These are phyloP conservation scores for Curvularia spicifera DNA, from an alignment of 2,329 filamentous ascomycete genomes.

Conservation along the genomic window DNA sequence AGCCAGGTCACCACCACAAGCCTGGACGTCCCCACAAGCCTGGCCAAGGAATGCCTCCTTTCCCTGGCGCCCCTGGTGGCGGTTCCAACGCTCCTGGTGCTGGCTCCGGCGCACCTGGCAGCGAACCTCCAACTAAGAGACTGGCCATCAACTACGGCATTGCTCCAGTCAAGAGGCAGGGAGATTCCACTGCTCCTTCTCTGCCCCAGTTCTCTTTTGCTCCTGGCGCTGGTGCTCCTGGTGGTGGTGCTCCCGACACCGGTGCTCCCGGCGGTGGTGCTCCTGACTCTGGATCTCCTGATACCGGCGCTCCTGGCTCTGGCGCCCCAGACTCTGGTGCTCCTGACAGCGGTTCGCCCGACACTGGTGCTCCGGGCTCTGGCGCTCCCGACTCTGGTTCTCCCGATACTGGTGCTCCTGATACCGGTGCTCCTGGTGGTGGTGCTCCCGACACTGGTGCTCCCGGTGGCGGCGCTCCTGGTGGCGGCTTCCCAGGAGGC, in stretches of 20 bases:
- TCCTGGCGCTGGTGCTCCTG: slow-evolving; percentile 2
- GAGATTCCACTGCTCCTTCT: slow-evolving; percentile 7
- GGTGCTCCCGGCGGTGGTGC: neutral
- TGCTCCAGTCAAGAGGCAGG: slow-evolving; percentile 18
- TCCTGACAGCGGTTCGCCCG: neutral
- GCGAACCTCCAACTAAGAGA: neutral
- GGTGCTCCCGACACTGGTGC: no score
- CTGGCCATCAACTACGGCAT: slow-evolving; percentile 27
- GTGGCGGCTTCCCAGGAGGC: no score
- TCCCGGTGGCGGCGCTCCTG: no score
- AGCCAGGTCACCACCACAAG: neutral
- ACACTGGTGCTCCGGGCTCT: neutral
- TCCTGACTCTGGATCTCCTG: neutral
- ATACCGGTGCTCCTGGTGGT: neutral
- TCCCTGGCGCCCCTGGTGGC: neutral
- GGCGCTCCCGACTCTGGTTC: no score
- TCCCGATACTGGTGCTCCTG: no score
- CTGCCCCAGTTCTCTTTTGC: slow-evolving; percentile 23
- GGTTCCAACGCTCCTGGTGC: neutral
- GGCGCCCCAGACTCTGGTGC: neutral
- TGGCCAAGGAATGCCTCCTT: neutral
- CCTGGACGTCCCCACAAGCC: neutral
- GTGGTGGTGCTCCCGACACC: neutral
- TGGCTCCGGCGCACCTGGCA: neutral
- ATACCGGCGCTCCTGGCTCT: neutral